phyloP scores from a whole-genome alignment of 352 stramenopile genomes.

The Phytophthora citricola region DNA sequence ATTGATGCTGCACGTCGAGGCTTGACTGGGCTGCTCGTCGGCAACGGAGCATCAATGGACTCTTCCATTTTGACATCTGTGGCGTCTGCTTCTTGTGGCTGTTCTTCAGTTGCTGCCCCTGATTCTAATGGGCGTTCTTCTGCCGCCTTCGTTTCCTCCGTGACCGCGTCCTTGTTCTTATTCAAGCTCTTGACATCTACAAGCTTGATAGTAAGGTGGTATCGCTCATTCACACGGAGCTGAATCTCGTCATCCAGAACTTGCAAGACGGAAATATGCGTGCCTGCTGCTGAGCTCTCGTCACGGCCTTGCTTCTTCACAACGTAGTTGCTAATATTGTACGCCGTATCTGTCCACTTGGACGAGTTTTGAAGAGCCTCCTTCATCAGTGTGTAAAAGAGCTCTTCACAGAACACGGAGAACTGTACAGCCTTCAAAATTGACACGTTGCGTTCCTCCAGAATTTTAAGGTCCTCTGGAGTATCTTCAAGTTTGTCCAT shows the following conservation, averaged over 20 bases:
- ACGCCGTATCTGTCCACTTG: slow-evolving; percentile 75
- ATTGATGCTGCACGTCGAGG: slow-evolving; percentile 35
- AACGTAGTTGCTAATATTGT: slow-evolving; percentile 69
- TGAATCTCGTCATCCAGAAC: slow-evolving; percentile 86
- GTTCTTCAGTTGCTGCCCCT: slow-evolving; percentile 8
- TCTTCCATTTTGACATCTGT: slow-evolving; percentile 39
- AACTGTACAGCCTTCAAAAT: slow-evolving; percentile 86
- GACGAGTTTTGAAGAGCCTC: slow-evolving; percentile 71
- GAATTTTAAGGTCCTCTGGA: slow-evolving; percentile 59
- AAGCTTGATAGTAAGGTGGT: slow-evolving; percentile 74
- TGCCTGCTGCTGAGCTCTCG: slow-evolving; percentile 23
- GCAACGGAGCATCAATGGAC: slow-evolving; percentile 8
- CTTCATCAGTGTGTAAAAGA: slow-evolving; percentile 87
- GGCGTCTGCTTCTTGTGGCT: slow-evolving; percentile 16
- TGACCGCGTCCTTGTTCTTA: slow-evolving; percentile 18
- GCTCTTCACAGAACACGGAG: slow-evolving; percentile 87
- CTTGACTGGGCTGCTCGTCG: slow-evolving; percentile 33
- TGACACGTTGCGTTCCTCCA: slow-evolving; percentile 74
- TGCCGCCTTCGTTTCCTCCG: slow-evolving; percentile 11
- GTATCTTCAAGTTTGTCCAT: slow-evolving; percentile 71
- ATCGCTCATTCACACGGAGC: slow-evolving; percentile 78
- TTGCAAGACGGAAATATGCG: slow-evolving; percentile 72
- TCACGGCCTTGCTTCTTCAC: slow-evolving; percentile 56
- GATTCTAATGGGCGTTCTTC: neutral
- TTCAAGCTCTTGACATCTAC: slow-evolving; percentile 61